phyloP scores from a whole-genome alignment of 2,329 filamentous ascomycete genomes.

The Penicillium frequentans region DNA sequence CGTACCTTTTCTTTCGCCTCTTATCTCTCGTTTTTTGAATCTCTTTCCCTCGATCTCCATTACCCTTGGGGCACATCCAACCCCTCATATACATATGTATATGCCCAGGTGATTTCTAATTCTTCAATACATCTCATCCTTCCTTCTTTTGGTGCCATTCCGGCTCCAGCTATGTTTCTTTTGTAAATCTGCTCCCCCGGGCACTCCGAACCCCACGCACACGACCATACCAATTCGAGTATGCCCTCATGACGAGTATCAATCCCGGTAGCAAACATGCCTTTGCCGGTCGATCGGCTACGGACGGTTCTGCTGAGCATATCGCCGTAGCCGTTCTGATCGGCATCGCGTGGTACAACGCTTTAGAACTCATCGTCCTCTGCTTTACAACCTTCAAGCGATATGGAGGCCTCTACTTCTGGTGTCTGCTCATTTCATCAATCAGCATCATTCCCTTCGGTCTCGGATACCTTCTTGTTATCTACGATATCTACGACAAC shows the following conservation, averaged over 20 bases:
- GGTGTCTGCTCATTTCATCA: conserved; percentile 45
- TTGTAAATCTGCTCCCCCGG: background rate
- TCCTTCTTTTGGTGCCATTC: background rate
- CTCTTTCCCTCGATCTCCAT: background rate
- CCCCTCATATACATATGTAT: conserved; percentile 6
- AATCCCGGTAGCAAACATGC: conserved; percentile 12
- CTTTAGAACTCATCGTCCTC: conserved; percentile 48
- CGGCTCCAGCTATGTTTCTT: background rate
- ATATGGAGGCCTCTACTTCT: conserved; percentile 51
- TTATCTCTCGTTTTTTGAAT: background rate
- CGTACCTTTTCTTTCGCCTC: conserved; percentile 14
- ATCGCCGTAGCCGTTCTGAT: conserved; percentile 31
- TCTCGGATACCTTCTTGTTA: conserved; percentile 49
- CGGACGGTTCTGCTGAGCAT: conserved; percentile 8
- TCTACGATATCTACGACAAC: conserved; percentile 37
- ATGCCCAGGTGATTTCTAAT: background rate
- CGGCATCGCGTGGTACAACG: conserved; percentile 50
- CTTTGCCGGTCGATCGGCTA: conserved; percentile 10
- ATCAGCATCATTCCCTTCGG: conserved; percentile 46
- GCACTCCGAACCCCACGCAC: background rate
- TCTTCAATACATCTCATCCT: background rate
- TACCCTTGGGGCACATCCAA: background rate
- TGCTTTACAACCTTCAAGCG: conserved; percentile 49
- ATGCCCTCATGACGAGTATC: conserved; percentile 23
- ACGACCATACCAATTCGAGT: background rate